These are phyloP conservation scores for Aspergillus ibericus DNA, from an alignment of 2,329 filamentous ascomycete genomes.

Conservation along the genomic window DNA sequence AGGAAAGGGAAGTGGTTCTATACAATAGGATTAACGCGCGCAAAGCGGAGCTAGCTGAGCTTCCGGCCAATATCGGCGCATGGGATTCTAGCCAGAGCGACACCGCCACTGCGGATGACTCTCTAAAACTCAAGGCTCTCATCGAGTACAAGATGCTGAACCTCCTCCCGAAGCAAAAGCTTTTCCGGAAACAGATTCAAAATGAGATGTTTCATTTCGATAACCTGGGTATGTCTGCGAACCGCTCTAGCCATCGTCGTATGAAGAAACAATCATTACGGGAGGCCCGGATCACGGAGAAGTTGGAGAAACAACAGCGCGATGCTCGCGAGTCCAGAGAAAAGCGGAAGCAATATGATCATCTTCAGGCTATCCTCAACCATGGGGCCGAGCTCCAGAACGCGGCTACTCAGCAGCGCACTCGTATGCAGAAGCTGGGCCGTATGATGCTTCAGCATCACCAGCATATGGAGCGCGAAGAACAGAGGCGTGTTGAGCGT, in stretches of 20 bases:
- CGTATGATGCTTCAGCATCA: constrained; percentile 87
- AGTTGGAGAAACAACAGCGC: constrained; percentile 97
- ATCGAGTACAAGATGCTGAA: constrained; percentile 94
- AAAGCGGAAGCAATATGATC: constrained; percentile 95
- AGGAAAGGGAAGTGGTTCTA: constrained; percentile 82
- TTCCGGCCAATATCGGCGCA: constrained; percentile 81
- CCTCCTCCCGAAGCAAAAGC: constrained; percentile 83
- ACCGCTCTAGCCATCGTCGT: constrained; percentile 83
- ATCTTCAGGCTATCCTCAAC: constrained; percentile 79
- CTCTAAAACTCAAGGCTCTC: constrained; percentile 80
- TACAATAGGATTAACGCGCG: constrained; percentile 88
- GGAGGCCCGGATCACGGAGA: constrained; percentile 96
- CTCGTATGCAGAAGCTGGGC: constrained; percentile 80
- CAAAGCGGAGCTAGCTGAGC: constrained; percentile 76
- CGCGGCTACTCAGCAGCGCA: constrained; percentile 65
- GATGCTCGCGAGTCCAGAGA: constrained; percentile 94
- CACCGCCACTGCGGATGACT: constrained; percentile 70
- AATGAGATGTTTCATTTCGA: constrained; percentile 94
- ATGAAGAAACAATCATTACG: constrained; percentile 97
- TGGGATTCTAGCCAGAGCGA: constrained; percentile 77
- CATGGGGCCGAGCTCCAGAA: constrained; percentile 77
- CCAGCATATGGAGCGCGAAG: constrained; percentile 96
- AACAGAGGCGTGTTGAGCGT: constrained; percentile 96
- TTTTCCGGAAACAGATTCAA: constrained; percentile 81
- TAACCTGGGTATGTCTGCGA: constrained; percentile 95